Base-by-base conservation (phyloP, 2,329 filamentous ascomycete genomes). In the Cadophora gregata region DNA sequence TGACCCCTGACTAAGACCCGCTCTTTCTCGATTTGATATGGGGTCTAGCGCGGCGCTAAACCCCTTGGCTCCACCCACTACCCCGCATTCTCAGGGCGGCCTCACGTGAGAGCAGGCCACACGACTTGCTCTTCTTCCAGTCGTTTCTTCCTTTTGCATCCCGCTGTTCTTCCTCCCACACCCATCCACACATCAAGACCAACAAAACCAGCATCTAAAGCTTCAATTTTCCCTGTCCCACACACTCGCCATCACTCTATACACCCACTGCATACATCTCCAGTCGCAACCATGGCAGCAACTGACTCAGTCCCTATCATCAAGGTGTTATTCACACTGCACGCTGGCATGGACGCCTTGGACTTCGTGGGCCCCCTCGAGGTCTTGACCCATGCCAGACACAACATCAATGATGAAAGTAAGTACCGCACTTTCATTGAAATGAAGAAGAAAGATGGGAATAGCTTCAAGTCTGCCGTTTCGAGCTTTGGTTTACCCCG, bases 261-360 rank as follows among this genome's bases (percentile, higher is more conserved):
- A 56, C 47, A 55, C 24, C 33, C n/a, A 19, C 33, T 31, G 16
- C 61, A 58, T 31, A 65, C 61, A 59, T 21, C 62, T 63, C 63
- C 67, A 71, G 51, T 70, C 70, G 73, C 73, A 74, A 75, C 65
- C 73, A 77, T 77, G 75, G 70, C 75, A 70, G 64, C 73, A 64
- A 71, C 70, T 10, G 74, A 76, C 59, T 68, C 67, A 59, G 70
- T 73, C 64, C 72, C 73, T 55, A 72, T 75, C 69, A 83, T 88
- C 81, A 85, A 87, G 80, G 86, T 88, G 75, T 84, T 88, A 78
- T 84, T 88, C 76, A 80, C 83, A 75, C 80, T 87, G 67, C 73
- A 85, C 76, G 79, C 82, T 67, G 81, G 80, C 73, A 85, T 87
- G 79, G 84, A 86, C 77, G 81, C 84, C 56, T 78, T 87, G 69